phyloP scores from a whole-genome alignment of 1,284 basidiomycete species.

The Pholiota adiposa region DNA sequence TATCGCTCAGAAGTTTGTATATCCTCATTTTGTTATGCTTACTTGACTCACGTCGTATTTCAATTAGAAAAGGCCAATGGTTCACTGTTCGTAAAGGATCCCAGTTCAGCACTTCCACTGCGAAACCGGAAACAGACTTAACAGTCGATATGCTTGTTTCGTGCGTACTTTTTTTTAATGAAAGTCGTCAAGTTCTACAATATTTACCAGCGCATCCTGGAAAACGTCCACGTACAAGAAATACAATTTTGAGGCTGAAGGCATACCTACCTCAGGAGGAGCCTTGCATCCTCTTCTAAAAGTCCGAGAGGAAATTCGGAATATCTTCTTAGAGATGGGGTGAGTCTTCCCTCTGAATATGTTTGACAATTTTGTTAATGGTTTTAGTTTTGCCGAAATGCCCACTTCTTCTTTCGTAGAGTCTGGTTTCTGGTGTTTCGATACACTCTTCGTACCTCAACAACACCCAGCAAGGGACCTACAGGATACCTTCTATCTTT shows the following conservation, averaged over 20 bases:
- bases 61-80: conserved; percentile 88
- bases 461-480: conserved; percentile 98
- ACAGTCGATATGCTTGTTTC: conserved; percentile 94
- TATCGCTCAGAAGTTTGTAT: conserved; percentile 64
- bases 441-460: conserved; percentile 97
- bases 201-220: conserved; percentile 77
- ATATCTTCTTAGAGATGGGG: conserved; percentile 99
- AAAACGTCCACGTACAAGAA: conserved; percentile 94
- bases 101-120: conserved; percentile 90
- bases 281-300: conserved; percentile 97
- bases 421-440: conserved; percentile 99
- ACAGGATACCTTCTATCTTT: conserved; percentile 99
- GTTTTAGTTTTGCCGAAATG: conserved; percentile 94
- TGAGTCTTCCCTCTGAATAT: conserved; percentile 42
- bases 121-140: conserved; percentile 97
- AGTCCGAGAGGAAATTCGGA: conserved; percentile 96
- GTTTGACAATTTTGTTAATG: conserved; percentile 1
- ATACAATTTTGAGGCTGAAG: conserved; percentile 99
- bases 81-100: conserved; percentile 89
- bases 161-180: conserved; percentile 47
- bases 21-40: conserved; percentile 1
- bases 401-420: conserved; percentile 98
- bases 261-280: conserved; percentile 86
- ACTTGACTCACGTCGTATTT: conserved; percentile 12
- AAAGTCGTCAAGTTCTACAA: conserved; percentile 1